Evolutionary conservation across 1,284 basidiomycete species (phyloP), one percentile per base, ranked within the genome.

Genomic region (Ceratobasidium sp.): DNA sequence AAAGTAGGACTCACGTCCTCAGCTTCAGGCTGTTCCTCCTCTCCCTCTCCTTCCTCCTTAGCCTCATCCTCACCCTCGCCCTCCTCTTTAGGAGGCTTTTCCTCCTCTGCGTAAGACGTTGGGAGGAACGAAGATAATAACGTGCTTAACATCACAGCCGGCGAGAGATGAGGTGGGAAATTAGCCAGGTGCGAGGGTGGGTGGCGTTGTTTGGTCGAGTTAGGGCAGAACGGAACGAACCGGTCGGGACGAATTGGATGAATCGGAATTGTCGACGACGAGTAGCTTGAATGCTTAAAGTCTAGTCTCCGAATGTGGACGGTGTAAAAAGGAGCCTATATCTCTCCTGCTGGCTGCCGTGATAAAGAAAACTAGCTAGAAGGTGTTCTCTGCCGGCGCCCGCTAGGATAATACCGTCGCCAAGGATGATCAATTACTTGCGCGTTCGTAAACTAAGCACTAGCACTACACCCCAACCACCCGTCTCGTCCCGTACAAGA

Each of bases 1-100:
- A 42, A 49, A 61, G 10, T 33, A 44, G 2, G 26, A 90, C 93
- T 84, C 83, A 95, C 94, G 84, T 96, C 94, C 85, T 95, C 94
- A 33, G 94, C 93, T 81, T 95, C 94, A 81, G 92, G 91, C 80
- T 89, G 89, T 79, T 92, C 86, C 78, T 87, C 86, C 81, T 87
- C 86, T 78, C 86, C 86, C 75, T 86, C 85, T 70, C 83, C 84
- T 70, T 82, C 90, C 78, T 86, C 88, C 63, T 84, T 87, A 44
- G n/a, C n/a, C n/a, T n/a, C n/a, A n/a, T n/a, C n/a, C n/a, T n/a
- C n/a, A n/a, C n/a, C n/a, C n/a, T n/a, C 87, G 77, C 85, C 86
- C 53, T 84, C 87, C 80, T 86, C 87, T 70, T 86, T 87, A 26
- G 84, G 85, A 46, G 82, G 83, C 77, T 84, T 84, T 77, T 63